These are phyloP conservation scores for Pulveroboletus frians DNA, from an alignment of 768 basidiomycete genomes.

Conservation along the genomic window DNA sequence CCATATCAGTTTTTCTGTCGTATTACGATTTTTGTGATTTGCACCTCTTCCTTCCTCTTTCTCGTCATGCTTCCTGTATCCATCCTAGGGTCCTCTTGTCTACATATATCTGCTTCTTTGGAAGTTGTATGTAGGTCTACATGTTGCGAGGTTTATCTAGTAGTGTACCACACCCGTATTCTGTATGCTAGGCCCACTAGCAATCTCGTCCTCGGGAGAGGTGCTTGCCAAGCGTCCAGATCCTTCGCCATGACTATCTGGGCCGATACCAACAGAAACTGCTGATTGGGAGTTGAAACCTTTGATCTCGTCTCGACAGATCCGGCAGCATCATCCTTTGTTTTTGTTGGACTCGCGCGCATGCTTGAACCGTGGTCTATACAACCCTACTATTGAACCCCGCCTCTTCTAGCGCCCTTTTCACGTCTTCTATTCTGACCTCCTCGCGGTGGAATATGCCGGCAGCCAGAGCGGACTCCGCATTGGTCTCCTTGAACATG, in stretches of 20 bases:
- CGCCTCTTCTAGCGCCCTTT: slow-evolving; percentile 45
- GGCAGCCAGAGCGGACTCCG: slow-evolving; percentile 91
- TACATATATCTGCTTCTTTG: slow-evolving; percentile 30
- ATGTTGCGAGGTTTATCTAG: slow-evolving; percentile 24
- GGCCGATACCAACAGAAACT: too few species aligned
- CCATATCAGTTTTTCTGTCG: background rate
- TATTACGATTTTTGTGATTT: slow-evolving; percentile 4
- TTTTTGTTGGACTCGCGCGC: too few species aligned
- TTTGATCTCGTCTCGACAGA: too few species aligned
- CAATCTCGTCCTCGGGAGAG: too few species aligned
- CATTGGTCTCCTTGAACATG: slow-evolving; percentile 73
- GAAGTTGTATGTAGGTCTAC: slow-evolving; percentile 34
- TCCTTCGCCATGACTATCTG: too few species aligned
- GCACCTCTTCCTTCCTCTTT: background rate
- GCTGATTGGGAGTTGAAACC: too few species aligned
- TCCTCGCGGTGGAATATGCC: slow-evolving; percentile 95
- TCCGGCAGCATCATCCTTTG: too few species aligned
- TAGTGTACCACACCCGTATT: slow-evolving; percentile 27
- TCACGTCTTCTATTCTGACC: slow-evolving; percentile 80
- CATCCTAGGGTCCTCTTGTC: slow-evolving; percentile 26
- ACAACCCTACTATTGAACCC: slow-evolving; percentile 45
- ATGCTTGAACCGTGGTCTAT: slow-evolving; percentile 5
- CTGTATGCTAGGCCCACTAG: background rate
- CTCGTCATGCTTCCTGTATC: slow-evolving; percentile 30
- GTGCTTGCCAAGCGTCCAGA: background rate